Percentiles rank a stretch among this genome's conserved stretches.
Conservation (phyloP, 768 basidiomycete species). For the Lactifluus rugatus region DNA sequence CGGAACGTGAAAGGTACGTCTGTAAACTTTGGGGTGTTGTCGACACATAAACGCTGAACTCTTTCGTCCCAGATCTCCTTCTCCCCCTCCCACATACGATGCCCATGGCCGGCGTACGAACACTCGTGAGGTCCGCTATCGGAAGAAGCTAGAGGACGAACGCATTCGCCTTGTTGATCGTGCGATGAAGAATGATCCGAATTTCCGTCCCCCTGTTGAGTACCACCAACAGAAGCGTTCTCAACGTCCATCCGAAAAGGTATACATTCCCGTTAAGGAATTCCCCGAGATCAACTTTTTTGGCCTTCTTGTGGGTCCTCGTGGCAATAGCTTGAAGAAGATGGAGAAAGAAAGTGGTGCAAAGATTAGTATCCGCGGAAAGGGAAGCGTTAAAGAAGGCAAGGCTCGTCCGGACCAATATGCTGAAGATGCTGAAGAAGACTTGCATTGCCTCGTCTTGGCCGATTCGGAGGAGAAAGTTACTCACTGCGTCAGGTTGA, state of each 20-base stretch:
- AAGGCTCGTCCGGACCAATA: conserved; percentile 92
- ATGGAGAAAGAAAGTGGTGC: conserved; percentile 98
- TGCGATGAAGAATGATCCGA: conserved; percentile 96
- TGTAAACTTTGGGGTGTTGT: neutral
- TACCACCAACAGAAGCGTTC: conserved; percentile 93
- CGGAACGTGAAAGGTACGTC: conserved; percentile 82
- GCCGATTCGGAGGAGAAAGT: conserved; percentile 92
- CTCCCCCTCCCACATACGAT: conserved; percentile 96
- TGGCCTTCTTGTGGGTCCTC: conserved; percentile 93
- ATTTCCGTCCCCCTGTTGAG: conserved; percentile 94
- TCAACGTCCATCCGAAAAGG: conserved; percentile 91
- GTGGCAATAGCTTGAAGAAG: conserved; percentile 98
- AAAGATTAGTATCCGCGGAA: conserved; percentile 96
- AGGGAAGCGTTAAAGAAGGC: conserved; percentile 98
- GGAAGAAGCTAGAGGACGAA: conserved; percentile 89
- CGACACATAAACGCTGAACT: neutral
- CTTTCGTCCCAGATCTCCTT: conserved; percentile 61
- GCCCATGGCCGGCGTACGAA: conserved; percentile 96
- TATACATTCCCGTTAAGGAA: conserved; percentile 99
- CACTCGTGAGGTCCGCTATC: conserved; percentile 96
- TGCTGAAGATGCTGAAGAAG: conserved; percentile 96
- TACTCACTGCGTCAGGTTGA: conserved; percentile 81
- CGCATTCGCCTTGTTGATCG: conserved; percentile 89
- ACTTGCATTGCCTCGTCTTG: conserved; percentile 94
- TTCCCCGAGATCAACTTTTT: conserved; percentile 99